Evolutionary conservation across 306 rosid genomes (phyloP).

Genomic region (Lotus japonicus): DNA sequence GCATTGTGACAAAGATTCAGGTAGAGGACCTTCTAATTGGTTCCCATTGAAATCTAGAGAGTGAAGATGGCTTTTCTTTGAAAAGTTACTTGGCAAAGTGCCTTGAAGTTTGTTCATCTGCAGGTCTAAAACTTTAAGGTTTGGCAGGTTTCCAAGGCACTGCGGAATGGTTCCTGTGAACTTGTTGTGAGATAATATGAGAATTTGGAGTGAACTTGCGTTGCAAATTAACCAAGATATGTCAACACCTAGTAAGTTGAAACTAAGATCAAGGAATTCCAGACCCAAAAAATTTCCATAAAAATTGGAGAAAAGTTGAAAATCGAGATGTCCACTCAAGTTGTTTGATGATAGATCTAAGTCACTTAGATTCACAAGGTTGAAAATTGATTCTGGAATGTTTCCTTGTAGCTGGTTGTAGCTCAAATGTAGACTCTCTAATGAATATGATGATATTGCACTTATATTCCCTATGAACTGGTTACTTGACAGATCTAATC

Average conservation of each 20-base stretch:
- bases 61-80: accelerated
- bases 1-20: conserved; percentile 20
- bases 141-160: conserved; percentile 4
- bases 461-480: background rate
- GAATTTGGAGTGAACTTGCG: background rate
- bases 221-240: background rate
- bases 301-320: background rate
- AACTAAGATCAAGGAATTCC: conserved; percentile 8
- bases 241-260: background rate
- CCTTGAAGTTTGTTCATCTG: conserved; percentile 28
- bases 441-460: background rate
- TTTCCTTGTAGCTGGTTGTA: background rate
- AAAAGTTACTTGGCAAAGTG: background rate
- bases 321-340: background rate
- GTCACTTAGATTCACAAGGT: background rate
- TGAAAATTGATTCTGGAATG: background rate
- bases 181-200: background rate
- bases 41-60: conserved; percentile 19
- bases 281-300: no score
- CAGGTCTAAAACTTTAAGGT: conserved; percentile 1
- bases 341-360: background rate
- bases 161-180: conserved; percentile 13
- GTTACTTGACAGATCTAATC: background rate
- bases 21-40: conserved; percentile 22
- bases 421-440: background rate